Evolutionary conservation across 2,329 filamentous ascomycete species (phyloP).

Genomic region (Ophiostoma montium): DNA sequence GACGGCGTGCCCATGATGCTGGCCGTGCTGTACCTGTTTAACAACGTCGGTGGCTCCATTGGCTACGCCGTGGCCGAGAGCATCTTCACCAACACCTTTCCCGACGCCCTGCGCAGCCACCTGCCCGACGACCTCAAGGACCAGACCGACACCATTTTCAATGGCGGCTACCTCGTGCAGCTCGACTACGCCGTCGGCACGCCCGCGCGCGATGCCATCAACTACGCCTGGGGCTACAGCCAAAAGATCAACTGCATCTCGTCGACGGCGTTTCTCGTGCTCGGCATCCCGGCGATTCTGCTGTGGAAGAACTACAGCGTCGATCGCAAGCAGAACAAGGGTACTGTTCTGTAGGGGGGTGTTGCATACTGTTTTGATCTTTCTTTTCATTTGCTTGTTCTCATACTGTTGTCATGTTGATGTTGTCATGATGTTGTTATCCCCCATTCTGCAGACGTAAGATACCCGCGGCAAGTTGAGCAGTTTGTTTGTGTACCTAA

Average conservation of each 20-base stretch:
- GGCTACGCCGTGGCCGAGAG: slow-evolving; percentile 45
- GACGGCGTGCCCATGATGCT: slow-evolving; percentile 43
- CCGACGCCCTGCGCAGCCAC: slow-evolving; percentile 31
- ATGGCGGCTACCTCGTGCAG: slow-evolving; percentile 37
- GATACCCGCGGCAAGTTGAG: too few species aligned
- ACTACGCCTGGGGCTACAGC: slow-evolving; percentile 40
- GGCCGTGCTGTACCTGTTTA: slow-evolving; percentile 42
- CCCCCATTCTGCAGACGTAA: too few species aligned
- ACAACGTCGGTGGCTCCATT: slow-evolving; percentile 44
- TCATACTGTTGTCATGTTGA: too few species aligned
- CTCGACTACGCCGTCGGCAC: slow-evolving; percentile 35
- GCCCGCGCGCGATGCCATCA: slow-evolving; percentile 37
- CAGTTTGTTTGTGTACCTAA: too few species aligned
- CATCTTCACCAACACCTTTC: slow-evolving; percentile 46
- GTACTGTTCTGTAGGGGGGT: slow-evolving; percentile 9
- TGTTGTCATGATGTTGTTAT: too few species aligned
- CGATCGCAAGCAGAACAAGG: slow-evolving; percentile 14
- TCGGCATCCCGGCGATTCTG: slow-evolving; percentile 11
- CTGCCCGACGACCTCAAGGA: slow-evolving; percentile 35
- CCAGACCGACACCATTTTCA: slow-evolving; percentile 23
- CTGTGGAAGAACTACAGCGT: slow-evolving; percentile 15
- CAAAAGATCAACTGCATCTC: slow-evolving; percentile 34
- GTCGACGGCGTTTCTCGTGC: slow-evolving; percentile 23
- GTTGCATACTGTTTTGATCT: too few species aligned
- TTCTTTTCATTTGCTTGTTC: background rate